Conservation (phyloP, 208 protist genomes). For the Wallacemonas sp. region DNA sequence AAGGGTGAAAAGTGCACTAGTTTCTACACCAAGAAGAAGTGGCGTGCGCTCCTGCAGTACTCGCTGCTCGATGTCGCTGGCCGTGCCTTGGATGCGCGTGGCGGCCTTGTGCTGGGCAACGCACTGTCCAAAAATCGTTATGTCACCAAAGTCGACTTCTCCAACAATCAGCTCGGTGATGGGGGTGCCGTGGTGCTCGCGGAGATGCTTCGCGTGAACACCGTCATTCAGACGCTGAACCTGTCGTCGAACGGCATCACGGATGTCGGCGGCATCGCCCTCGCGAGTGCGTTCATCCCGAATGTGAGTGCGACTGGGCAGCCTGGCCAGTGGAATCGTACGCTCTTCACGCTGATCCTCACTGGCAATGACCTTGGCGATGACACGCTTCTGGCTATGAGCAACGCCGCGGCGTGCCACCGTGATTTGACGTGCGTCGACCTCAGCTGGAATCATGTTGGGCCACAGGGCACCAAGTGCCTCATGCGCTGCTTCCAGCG, state of each 20-base stretch:
- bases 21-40: slow-evolving; percentile 83
- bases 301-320: slow-evolving; percentile 77
- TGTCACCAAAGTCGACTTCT: slow-evolving; percentile 62
- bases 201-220: slow-evolving; percentile 67
- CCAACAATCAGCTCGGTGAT: slow-evolving; percentile 75
- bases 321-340: slow-evolving; percentile 85
- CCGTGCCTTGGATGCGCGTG: slow-evolving; percentile 51
- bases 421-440: slow-evolving; percentile 75
- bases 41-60: slow-evolving; percentile 56
- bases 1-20: slow-evolving; percentile 73
- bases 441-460: slow-evolving; percentile 83
- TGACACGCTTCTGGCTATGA: slow-evolving; percentile 81
- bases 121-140: slow-evolving; percentile 68
- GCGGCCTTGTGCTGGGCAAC: slow-evolving; percentile 63
- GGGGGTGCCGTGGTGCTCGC: slow-evolving; percentile 71
- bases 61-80: slow-evolving; percentile 57
- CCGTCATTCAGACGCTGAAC: slow-evolving; percentile 64
- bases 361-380: slow-evolving; percentile 71
- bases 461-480: slow-evolving; percentile 76
- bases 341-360: slow-evolving; percentile 69
- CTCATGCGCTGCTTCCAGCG: slow-evolving; percentile 74
- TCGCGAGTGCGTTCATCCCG: slow-evolving; percentile 84
- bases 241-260: slow-evolving; percentile 79
- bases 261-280: slow-evolving; percentile 81
- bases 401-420: slow-evolving; percentile 85